Percentiles rank a stretch among this genome's conserved stretches.
phyloP scores from a whole-genome alignment of 176 grass and related monocot species.

The Bromus sterilis region DNA sequence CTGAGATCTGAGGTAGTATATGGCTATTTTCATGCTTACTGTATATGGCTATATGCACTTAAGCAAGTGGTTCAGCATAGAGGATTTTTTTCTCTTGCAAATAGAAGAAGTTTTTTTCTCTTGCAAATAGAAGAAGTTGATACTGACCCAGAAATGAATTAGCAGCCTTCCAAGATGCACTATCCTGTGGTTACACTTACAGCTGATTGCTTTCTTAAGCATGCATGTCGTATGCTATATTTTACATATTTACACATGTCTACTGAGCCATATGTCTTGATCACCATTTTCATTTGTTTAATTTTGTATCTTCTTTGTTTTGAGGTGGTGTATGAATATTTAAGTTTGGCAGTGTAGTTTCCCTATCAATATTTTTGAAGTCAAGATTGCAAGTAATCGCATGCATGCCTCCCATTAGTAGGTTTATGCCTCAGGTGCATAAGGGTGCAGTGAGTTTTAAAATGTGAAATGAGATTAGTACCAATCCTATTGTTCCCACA shows the following conservation, averaged over 20 bases:
- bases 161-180: neutral
- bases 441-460: neutral
- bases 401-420: neutral
- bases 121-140: neutral
- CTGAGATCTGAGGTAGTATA: neutral
- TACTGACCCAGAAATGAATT: neutral
- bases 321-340: neutral
- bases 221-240: neutral
- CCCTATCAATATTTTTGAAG: neutral
- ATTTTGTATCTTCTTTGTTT: neutral
- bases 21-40: neutral
- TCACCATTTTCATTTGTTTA: neutral
- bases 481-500: neutral
- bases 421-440: neutral
- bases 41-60: too few relatives aligned
- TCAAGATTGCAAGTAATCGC: neutral
- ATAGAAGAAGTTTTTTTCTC: too few relatives aligned
- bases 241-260: neutral
- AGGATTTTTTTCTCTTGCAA: too few relatives aligned
- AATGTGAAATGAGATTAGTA: neutral
- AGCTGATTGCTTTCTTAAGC: neutral
- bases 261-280: neutral
- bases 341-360: neutral
- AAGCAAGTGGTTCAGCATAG: neutral
- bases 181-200: neutral